Evolutionary conservation across 176 grass and related monocot species (phyloP).

Genomic region (Avena sativa): DNA sequence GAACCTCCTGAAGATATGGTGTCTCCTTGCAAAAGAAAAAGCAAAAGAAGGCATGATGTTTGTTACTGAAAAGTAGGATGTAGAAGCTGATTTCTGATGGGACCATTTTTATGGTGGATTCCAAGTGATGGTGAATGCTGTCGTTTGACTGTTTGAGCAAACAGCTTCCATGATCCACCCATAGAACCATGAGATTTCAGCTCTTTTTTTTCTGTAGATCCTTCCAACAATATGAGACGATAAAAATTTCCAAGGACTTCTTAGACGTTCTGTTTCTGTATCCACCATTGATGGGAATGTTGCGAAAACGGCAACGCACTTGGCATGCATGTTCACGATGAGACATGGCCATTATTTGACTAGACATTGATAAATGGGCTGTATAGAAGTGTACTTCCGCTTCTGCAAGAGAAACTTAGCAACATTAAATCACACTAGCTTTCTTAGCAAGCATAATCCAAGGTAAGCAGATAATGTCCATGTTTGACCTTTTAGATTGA

Average conservation of each 20-base stretch:
- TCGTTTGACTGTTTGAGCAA: slow-evolving; percentile 3
- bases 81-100: background rate
- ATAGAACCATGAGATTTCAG: background rate
- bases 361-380: background rate
- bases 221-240: background rate
- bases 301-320: background rate
- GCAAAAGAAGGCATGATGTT: background rate
- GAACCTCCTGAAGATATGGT: background rate
- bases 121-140: background rate
- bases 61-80: background rate
- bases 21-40: background rate
- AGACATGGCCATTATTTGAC: slow-evolving; percentile 6
- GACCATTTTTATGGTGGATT: slow-evolving; percentile 2
- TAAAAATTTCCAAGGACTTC: background rate
- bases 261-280: slow-evolving; percentile 12
- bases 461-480: slow-evolving; percentile 8
- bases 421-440: slow-evolving; percentile 13
- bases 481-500: slow-evolving; percentile 12
- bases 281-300: background rate
- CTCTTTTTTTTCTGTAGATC: slow-evolving; percentile 8
- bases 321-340: background rate
- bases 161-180: background rate
- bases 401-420: slow-evolving; percentile 25
- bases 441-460: slow-evolving; percentile 22
- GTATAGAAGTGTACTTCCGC: slow-evolving; percentile 16